Conservation (phyloP, 768 basidiomycete species). For the Trametes cingulata region DNA sequence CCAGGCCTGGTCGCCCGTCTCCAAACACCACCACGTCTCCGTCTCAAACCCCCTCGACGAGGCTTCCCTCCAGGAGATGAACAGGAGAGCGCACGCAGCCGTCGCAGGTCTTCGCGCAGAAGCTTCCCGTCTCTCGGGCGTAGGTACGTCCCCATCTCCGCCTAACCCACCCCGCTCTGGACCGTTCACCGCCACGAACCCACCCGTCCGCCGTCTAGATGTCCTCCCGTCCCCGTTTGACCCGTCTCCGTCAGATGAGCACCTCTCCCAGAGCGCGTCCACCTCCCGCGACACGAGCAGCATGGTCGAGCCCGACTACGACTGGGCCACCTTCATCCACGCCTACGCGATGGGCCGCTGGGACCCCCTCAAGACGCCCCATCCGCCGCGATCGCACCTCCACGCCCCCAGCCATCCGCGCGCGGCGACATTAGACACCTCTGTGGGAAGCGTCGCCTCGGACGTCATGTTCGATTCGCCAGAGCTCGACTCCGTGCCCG, state of each 20-base stretch:
- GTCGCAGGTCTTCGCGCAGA: slow-evolving; percentile 31
- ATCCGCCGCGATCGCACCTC: slow-evolving; percentile 46
- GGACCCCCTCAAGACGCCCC: slow-evolving; percentile 75
- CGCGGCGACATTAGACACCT: slow-evolving; percentile 2
- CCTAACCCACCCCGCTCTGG: background rate
- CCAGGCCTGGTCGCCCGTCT: background rate
- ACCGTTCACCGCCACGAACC: background rate
- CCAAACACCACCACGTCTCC: background rate
- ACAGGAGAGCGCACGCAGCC: slow-evolving; percentile 27
- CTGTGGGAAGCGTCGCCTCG: background rate
- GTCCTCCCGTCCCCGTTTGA: slow-evolving; percentile 32
- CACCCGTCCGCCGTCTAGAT: slow-evolving; percentile 9
- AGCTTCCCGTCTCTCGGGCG: slow-evolving; percentile 27
- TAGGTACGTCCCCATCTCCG: slow-evolving; percentile 22
- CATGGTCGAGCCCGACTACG: slow-evolving; percentile 40
- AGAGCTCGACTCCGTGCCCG: slow-evolving; percentile 5
- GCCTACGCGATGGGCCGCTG: slow-evolving; percentile 77
- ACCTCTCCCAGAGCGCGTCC: slow-evolving; percentile 19
- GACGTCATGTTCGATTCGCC: slow-evolving; percentile 14
- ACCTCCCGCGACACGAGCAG: slow-evolving; percentile 17
- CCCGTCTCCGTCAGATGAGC: slow-evolving; percentile 29
- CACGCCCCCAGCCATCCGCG: slow-evolving; percentile 27
- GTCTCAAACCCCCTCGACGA: slow-evolving; percentile 7
- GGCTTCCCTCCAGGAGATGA: slow-evolving; percentile 27
- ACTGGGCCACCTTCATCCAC: slow-evolving; percentile 78